These are phyloP conservation scores for Alopecurus myosuroides DNA, from an alignment of 176 grass and related monocot species.

Conservation along the genomic window DNA sequence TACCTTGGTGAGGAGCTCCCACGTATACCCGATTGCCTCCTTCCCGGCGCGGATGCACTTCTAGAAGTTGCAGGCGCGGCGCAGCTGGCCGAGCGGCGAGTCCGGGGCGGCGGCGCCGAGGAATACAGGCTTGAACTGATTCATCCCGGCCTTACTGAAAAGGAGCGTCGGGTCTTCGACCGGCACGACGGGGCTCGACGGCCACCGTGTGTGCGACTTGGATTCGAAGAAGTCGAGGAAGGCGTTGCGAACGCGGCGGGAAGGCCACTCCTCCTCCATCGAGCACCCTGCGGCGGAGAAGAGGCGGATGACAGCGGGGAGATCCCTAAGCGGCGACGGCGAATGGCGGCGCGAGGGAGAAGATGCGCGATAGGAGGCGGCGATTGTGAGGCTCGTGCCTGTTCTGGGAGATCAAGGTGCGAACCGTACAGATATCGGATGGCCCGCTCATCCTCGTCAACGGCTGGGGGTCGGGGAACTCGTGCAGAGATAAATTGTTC, in stretches of 20 bases:
- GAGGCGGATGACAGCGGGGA: not conserved
- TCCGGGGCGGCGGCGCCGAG: conserved; percentile 65
- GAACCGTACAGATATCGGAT: no score
- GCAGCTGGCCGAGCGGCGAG: conserved; percentile 49
- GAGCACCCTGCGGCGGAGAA: not conserved
- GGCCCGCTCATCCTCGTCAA: no score
- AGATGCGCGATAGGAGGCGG: no score
- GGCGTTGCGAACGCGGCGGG: conserved; percentile 33
- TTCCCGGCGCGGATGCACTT: conserved; percentile 91
- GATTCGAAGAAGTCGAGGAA: conserved; percentile 54
- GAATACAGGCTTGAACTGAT: conserved; percentile 95
- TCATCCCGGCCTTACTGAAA: conserved; percentile 92
- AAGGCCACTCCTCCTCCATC: conserved; percentile 44
- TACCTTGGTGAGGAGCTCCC: conserved; percentile 85
- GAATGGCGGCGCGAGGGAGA: no score
- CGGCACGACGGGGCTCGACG: conserved; percentile 76
- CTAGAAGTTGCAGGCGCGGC: conserved; percentile 69
- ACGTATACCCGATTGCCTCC: conserved; percentile 72
- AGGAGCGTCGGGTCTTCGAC: conserved; percentile 75
- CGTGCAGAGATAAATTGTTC: no score
- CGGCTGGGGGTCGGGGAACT: no score
- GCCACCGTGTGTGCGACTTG: conserved; percentile 60
- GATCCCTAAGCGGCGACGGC: conserved; percentile 10
- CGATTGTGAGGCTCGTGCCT: no score
- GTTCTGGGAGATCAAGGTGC: no score